Base-by-base conservation (phyloP, 176 grass and related monocot species). In the Hsuehochloa calcarea region DNA sequence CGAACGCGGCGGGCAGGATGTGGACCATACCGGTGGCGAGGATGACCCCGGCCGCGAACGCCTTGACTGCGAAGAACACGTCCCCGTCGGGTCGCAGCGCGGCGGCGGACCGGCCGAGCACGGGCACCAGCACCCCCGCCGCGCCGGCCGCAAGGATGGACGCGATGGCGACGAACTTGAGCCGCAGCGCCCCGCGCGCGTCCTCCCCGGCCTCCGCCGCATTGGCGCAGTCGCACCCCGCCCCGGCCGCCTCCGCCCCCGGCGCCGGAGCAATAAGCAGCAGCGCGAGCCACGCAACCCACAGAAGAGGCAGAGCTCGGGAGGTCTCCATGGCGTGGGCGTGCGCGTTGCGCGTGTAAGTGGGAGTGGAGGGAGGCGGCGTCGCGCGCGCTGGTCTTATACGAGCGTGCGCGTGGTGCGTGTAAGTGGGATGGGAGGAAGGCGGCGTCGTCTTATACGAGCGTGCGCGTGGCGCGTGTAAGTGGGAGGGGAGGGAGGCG, bases 11-110 rank as follows among this genome's bases (percentile, higher is more conserved):
- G 14, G 94, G 94, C 8, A 97, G 80, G 77, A 97, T 93, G 77
- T 97, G 94, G 43, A 97, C 90, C 86, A 91, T 91, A 16, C 94
- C 91, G 12, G 94, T 97, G 68, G 94, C 94, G 58, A 97, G 94
- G 77, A 97, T 97, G 77, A 97, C 94, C 0, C 94, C 92, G 0
- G 94, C 93, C 6, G 94, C 94, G 72, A 97, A 97, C 65, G 92
- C 92, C 88, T 97, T 97, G 19, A 97, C 90, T 13, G 91, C 74
- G 59, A 91, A 88, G 67, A 97, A 97, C 43, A 94, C 69, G 67
- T 84, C 91, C 37, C 86, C 85, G 31, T 92, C 94, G 14, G 92
- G 92, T 11, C 89, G 88, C 22, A 97, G 72, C 87, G 80, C 94
- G 26, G 92, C 46, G 22, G 71, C 16, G 5, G 86, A 89, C 27